Percentiles rank a stretch among this genome's conserved stretches.
Evolutionary conservation across 768 basidiomycete genomes (phyloP).

Genomic region (Tulasnella sp.): DNA sequence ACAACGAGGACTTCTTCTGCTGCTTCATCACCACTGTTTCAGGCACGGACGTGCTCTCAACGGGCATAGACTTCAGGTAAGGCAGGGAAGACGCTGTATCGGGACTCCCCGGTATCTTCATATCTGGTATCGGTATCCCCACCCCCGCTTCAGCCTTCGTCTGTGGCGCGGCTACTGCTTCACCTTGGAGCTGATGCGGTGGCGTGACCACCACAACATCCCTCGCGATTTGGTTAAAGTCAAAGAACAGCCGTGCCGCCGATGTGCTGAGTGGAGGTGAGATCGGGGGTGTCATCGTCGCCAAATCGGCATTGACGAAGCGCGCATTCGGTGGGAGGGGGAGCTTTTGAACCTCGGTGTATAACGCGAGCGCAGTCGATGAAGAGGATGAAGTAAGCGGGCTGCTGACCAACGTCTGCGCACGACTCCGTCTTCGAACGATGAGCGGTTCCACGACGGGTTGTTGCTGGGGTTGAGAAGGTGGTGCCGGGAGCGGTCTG

Average conservation of each 20-base stretch:
- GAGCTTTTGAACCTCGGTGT: too few species aligned
- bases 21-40: slow-evolving; percentile 1
- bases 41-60: background rate
- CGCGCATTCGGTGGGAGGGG: too few species aligned
- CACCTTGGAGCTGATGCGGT: too few species aligned
- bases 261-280: background rate
- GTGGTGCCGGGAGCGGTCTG: background rate
- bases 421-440: background rate
- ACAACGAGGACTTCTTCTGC: background rate
- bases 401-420: background rate
- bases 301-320: background rate
- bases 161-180: too few species aligned
- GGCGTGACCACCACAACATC: too few species aligned
- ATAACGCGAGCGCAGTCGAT: too few species aligned
- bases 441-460: background rate
- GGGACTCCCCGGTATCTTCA: background rate
- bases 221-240: too few species aligned
- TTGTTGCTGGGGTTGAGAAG: background rate
- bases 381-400: too few species aligned
- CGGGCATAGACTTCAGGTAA: background rate
- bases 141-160: too few species aligned
- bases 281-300: background rate
- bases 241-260: too few species aligned
- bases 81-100: slow-evolving; percentile 4
- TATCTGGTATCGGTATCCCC: too few species aligned